Base-by-base conservation (phyloP, 164 flowering plant species). In the Buxus sempervirens region DNA sequence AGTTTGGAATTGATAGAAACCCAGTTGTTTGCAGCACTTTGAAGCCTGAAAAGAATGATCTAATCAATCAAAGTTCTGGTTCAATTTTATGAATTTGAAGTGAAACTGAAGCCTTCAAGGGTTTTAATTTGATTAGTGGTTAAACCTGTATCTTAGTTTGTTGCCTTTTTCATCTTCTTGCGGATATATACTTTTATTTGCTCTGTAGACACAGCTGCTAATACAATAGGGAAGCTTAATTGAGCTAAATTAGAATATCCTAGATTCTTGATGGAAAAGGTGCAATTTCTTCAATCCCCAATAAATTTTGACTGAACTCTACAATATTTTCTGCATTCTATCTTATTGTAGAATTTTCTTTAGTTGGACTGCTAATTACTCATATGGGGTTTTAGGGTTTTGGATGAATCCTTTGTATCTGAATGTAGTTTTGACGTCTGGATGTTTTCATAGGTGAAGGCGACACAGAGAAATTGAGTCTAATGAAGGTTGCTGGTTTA, bases 401-500 rank as follows among this genome's bases (percentile, higher is more conserved):
- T n/a, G n/a, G n/a, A n/a, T n/a, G n/a, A n/a, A n/a, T 9, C 65
- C 72, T 26, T 56, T 57, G 9, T 51, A 13, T 58, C 73, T 70
- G 10, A 65, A 69, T 60, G 42, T 66, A 48, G 62, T 66, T 70
- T 72, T 0, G 32, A 61, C 36, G 38, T 32, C 38, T 32, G 38
- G 3, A 7, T 62, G 64, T 48, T 48, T 74, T 14, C 67, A 28
- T 70, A 69, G 80, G 74, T 65, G 79, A 65, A 58, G 79, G 56
- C 60, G 78, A 75, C 20, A 27, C 58, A 3, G 84, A 80, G 69
- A 90, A 90, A 68, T 28, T 85, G 58, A 86, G 83, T 66, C 57
- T 90, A 22, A 80, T 85, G 79, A 83, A 82, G 62, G 85, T 84
- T 20, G 91, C 93, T 25, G 80, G 85, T 60, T 45, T 90, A n/a